Evolutionary conservation across 495 filamentous ascomycete species (phyloP), one percentile per base, ranked within the genome.

Genomic region (Ascodesmis nigricans): DNA sequence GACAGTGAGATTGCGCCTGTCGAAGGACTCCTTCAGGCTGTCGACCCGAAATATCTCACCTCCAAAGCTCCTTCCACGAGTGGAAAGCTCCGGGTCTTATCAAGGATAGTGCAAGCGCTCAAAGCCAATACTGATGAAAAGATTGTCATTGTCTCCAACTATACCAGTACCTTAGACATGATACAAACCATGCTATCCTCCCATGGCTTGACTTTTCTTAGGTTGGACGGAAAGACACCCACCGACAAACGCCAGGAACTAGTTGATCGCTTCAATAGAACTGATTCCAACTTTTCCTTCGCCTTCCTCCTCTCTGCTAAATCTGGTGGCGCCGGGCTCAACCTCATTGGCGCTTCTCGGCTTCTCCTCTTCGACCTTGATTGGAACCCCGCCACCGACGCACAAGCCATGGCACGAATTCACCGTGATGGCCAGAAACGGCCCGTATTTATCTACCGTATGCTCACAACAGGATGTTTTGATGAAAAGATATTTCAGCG

Each of bases 401-500:
- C 73, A 13, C 77, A 84, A 49, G 77, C 77, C n/a, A 82, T 84
- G 78, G 77, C 77, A 1, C 66, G 77, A 3, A 75, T 84, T 30
- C 76, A 82, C 49, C 63, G 77, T 19, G 76, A 81, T 42, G 77
- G 77, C 10, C 77, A 84, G 47, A 78, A 71, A 49, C 55, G 58
- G 2, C 64, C 63, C 5, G 77, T 75, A 43, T 64, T 65, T 20
- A 79, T 84, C 37, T 84, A 84, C 47, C 63, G 77, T 11, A 58
- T 84, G 30, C 45, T 84, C 21, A 69, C 74, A 20, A 47, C 74
- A 18, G 77, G 77, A 3, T 74, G 65, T 13, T 55, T 84, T 20
- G 77, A 84, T 40, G 77, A 84, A 55, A 82, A 80, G 56, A 81
- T 84, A 39, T 82, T 67, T 58, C 77, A 82, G 50, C 59, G 77